These are phyloP conservation scores for Rostrohypoxylon terebratum DNA, from an alignment of 495 filamentous ascomycete species.

Conservation along the genomic window DNA sequence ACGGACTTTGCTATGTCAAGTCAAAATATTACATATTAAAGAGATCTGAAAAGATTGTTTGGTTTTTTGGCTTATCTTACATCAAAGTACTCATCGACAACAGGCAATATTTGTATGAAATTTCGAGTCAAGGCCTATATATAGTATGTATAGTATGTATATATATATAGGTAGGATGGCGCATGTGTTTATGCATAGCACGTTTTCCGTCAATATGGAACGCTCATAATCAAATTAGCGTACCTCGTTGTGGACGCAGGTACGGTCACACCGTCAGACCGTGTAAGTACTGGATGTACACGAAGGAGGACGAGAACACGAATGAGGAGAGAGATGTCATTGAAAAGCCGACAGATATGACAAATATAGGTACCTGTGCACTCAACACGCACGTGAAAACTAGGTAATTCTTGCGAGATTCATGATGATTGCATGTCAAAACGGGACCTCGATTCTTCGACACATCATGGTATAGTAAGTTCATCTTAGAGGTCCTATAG, in stretches of 20 bases:
- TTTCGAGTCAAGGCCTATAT: background rate
- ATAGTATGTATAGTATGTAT: too few species aligned
- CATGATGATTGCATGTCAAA: background rate
- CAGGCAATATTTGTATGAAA: background rate
- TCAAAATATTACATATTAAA: background rate
- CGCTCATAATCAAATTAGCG: constrained; percentile 33
- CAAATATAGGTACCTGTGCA: too few species aligned
- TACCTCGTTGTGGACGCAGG: constrained; percentile 28
- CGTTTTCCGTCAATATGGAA: constrained; percentile 13
- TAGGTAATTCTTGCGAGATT: background rate
- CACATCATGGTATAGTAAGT: background rate
- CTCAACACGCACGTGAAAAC: background rate
- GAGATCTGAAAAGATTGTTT: too few species aligned
- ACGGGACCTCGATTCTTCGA: background rate
- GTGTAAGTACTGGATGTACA: constrained; percentile 28
- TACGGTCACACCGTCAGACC: constrained; percentile 37
- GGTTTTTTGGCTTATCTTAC: too few species aligned
- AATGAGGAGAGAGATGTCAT: constrained; percentile 2
- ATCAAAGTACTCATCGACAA: too few species aligned
- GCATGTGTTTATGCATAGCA: background rate
- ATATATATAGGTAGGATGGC: background rate
- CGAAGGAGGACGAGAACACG: background rate
- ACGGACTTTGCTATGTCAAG: background rate
- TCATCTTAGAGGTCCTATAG: background rate
- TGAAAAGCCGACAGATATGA: background rate